A percentile compares a stretch with the other conserved stretches of the same genome.
Conservation (phyloP, 2,329 filamentous ascomycete species). For the Fusarium longipes region DNA sequence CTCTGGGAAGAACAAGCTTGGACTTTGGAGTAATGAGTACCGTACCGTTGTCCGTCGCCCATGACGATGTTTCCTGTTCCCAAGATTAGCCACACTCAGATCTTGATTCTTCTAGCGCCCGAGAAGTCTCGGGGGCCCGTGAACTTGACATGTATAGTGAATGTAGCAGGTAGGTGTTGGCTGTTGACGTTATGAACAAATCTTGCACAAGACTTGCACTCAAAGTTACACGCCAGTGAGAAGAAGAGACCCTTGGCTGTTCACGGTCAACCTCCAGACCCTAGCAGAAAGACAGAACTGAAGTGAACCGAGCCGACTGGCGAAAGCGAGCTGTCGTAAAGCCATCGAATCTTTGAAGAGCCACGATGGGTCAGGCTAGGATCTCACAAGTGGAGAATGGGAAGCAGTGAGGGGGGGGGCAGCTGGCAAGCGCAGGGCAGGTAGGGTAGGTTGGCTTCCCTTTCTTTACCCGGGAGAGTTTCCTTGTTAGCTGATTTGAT, state of each 20-base stretch:
- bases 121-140: slow-evolving; percentile 30
- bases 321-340: slow-evolving; percentile 12
- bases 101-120: slow-evolving; percentile 33
- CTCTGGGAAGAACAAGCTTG: not conserved
- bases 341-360: slow-evolving; percentile 8
- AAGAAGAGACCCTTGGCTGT: not conserved
- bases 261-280: slow-evolving; percentile 1
- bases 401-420: not conserved
- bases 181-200: not conserved
- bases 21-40: no score
- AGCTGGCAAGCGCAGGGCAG: not conserved
- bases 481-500: not conserved
- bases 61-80: slow-evolving; percentile 22
- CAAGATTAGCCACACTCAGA: slow-evolving; percentile 4
- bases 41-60: slow-evolving; percentile 1
- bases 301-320: not conserved
- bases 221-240: slow-evolving; percentile 17
- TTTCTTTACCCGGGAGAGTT: slow-evolving; percentile 16
- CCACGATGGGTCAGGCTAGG: slow-evolving; percentile 17
- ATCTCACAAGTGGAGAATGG: slow-evolving; percentile 15
- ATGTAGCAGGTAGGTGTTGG: slow-evolving; percentile 12
- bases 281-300: not conserved
- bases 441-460: not conserved
- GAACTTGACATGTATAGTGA: slow-evolving; percentile 17
- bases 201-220: not conserved